Conservation (phyloP, 768 basidiomycete genomes). For the Hebeloma cylindrosporum region DNA sequence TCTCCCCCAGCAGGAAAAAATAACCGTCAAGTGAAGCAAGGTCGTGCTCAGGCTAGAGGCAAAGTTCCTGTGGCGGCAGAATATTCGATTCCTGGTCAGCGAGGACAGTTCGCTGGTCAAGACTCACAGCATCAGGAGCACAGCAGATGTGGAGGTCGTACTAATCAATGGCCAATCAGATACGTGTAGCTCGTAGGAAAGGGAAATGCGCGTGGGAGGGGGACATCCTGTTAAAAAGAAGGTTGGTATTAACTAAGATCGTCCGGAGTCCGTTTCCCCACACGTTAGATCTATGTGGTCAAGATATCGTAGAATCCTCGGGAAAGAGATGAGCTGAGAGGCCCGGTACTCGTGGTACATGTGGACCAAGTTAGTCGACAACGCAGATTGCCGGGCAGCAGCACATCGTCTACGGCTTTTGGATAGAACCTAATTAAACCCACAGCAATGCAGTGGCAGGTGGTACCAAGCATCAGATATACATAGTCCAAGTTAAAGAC, state of each 20-base stretch:
- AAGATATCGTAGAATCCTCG: constrained; percentile 33
- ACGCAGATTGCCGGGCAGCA: constrained; percentile 27
- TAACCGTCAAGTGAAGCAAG: constrained; percentile 20
- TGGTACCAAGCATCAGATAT: too few relatives aligned
- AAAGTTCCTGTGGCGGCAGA: constrained; percentile 7
- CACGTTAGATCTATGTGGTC: constrained; percentile 30
- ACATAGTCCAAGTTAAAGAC: too few relatives aligned
- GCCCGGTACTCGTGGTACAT: constrained; percentile 24
- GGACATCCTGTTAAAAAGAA: constrained; percentile 21
- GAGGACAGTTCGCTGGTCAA: background rate
- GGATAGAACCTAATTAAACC: too few relatives aligned
- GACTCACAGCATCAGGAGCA: constrained; percentile 18
- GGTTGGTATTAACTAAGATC: constrained; percentile 25
- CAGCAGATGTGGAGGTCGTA: background rate
- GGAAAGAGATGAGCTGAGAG: constrained; percentile 25
- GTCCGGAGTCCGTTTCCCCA: constrained; percentile 26
- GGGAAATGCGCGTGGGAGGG: constrained; percentile 27
- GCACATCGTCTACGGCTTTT: constrained; percentile 15
- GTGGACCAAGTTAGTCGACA: constrained; percentile 21
- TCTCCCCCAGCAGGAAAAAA: constrained; percentile 20
- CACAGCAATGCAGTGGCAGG: too few relatives aligned
- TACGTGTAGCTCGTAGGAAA: constrained; percentile 9
- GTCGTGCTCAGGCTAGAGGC: constrained; percentile 15
- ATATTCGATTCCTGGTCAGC: constrained; percentile 1
- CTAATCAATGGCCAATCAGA: constrained; percentile 7